These are phyloP conservation scores for Ceratocystis cubensis DNA, from an alignment of 2,329 filamentous ascomycete species.

Conservation along the genomic window DNA sequence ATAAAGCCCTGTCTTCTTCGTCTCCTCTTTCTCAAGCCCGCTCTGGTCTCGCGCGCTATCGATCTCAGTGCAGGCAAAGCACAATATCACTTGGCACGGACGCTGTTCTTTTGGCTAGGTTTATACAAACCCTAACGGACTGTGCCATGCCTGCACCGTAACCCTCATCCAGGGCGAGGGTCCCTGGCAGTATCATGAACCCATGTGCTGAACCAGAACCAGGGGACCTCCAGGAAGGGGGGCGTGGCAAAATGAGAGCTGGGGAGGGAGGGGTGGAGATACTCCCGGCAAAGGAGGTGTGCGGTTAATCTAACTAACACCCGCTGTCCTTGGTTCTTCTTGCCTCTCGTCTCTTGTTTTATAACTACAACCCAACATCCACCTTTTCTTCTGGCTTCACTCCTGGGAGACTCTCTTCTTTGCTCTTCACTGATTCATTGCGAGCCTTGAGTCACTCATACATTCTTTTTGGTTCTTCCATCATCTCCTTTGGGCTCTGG, in stretches of 20 bases:
- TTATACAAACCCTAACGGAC: too few species aligned
- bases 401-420: background rate
- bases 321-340: background rate
- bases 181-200: too few species aligned
- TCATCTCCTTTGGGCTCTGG: background rate
- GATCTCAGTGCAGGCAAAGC: background rate
- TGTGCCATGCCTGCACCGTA: too few species aligned
- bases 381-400: background rate
- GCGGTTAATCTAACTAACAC: background rate
- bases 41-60: conserved; percentile 5
- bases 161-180: background rate
- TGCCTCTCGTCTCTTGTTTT: background rate
- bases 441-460: background rate
- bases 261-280: background rate
- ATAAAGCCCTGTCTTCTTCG: background rate
- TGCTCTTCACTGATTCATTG: conserved; percentile 1
- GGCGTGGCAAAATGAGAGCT: background rate
- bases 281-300: background rate
- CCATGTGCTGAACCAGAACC: background rate
- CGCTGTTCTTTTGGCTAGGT: background rate
- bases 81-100: background rate
- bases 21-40: background rate
- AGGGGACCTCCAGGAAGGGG: background rate
- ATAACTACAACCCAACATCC: conserved; percentile 6
- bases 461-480: conserved; percentile 11